Percentiles rank a stretch among this genome's conserved stretches.
Evolutionary conservation across 306 rosid genomes (phyloP).

Genomic region (Coriaria nepalensis): DNA sequence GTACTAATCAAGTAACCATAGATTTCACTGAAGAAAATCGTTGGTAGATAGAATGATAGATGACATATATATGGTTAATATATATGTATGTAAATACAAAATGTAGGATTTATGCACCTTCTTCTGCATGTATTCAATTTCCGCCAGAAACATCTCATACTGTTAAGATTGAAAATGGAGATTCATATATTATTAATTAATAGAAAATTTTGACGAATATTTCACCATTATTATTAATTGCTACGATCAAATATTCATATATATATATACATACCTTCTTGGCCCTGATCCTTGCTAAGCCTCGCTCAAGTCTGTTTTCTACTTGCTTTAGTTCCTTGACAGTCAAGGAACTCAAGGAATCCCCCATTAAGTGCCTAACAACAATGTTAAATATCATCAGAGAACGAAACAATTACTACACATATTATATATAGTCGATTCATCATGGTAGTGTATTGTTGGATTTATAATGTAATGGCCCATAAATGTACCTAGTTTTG

Average conservation of each 20-base stretch:
- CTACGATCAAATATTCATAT: neutral
- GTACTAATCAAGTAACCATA: neutral
- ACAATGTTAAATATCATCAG: slow-evolving; percentile 1
- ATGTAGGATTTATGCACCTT: slow-evolving; percentile 30
- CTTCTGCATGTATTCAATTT: slow-evolving; percentile 75
- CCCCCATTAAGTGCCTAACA: slow-evolving; percentile 84
- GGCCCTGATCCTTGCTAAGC: slow-evolving; percentile 68
- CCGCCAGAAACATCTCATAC: slow-evolving; percentile 75
- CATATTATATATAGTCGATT: too few species aligned
- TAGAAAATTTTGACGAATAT: neutral
- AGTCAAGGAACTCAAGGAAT: slow-evolving; percentile 56
- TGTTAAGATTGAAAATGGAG: slow-evolving; percentile 11
- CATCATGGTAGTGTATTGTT: too few species aligned
- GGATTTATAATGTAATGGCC: too few species aligned
- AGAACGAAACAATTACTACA: too few species aligned
- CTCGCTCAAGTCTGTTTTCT: slow-evolving; percentile 80
- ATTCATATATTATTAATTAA: neutral
- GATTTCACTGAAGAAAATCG: neutral
- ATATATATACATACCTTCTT: slow-evolving; percentile 47
- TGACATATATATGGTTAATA: too few species aligned
- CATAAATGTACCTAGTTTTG: too few species aligned
- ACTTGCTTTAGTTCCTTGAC: slow-evolving; percentile 81
- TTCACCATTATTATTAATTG: neutral
- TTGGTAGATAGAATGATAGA: neutral
- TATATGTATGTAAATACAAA: neutral